Evolutionary conservation across 345 rosid genomes (phyloP).

Genomic region (Eucalyptus cloeziana): DNA sequence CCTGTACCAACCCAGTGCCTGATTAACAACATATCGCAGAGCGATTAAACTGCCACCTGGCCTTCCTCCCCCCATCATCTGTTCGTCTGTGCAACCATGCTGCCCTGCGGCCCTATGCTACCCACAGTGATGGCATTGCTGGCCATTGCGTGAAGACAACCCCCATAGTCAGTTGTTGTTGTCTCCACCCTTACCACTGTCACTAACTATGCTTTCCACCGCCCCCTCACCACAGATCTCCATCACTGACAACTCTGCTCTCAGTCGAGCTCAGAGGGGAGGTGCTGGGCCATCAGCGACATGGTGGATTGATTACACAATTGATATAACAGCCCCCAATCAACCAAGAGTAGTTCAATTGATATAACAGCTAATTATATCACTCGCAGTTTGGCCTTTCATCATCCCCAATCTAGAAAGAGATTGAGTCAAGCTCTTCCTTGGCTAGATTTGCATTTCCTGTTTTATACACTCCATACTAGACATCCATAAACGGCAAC

Average conservation of each 20-base stretch:
- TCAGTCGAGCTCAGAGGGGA: not conserved
- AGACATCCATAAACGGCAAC: not conserved
- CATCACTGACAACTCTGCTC: not conserved
- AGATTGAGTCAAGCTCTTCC: not conserved
- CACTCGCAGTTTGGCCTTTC: not conserved
- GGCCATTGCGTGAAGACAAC: not conserved
- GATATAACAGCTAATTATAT: not conserved
- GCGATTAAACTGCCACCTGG: not conserved
- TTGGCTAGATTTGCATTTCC: not conserved
- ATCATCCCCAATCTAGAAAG: not conserved
- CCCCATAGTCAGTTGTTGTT: not conserved
- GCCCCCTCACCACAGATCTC: not conserved
- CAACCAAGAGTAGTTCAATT: too few species aligned
- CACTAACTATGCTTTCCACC: not conserved
- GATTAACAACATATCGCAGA: not conserved
- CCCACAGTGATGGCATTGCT: not conserved
- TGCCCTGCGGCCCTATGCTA: not conserved
- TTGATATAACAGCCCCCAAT: too few species aligned
- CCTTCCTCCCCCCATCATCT: not conserved
- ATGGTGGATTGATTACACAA: too few species aligned
- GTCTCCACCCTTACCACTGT: rapidly evolving
- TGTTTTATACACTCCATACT: not conserved
- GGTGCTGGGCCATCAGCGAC: not conserved
- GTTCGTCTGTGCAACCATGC: not conserved
- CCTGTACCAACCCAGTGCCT: not conserved